A percentile compares a stretch with the other conserved stretches of the same genome.
Conservation (phyloP, 495 filamentous ascomycete species). For the Trichoderma reesei region DNA sequence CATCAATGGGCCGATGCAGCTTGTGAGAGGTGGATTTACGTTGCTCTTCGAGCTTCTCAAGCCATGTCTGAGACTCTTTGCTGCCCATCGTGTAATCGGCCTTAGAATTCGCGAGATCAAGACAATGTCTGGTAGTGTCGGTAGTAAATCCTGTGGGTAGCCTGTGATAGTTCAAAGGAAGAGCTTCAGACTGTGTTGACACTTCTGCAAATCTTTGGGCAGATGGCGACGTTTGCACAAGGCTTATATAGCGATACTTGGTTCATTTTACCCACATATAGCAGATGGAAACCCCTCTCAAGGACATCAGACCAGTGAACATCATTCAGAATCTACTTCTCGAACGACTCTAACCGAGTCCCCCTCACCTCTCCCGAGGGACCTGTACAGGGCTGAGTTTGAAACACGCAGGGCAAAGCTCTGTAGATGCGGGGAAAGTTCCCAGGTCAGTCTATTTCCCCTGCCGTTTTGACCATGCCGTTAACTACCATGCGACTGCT, state of each 20-base stretch:
- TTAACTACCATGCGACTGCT: not conserved
- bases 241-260: not conserved
- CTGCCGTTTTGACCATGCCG: not conserved
- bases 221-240: not conserved
- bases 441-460: not conserved
- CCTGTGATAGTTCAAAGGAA: not conserved
- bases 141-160: not conserved
- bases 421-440: not conserved
- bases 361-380: not conserved
- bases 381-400: not conserved
- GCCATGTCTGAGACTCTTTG: slow-evolving; percentile 14
- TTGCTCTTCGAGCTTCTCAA: slow-evolving; percentile 21
- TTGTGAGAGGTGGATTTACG: slow-evolving; percentile 12
- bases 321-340: too few relatives aligned
- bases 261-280: too few relatives aligned
- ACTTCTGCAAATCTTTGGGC: not conserved
- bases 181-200: not conserved
- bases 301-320: too few relatives aligned
- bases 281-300: too few relatives aligned
- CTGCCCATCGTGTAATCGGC: slow-evolving; percentile 1
- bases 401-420: not conserved
- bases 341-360: too few relatives aligned
- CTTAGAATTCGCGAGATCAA: too few relatives aligned
- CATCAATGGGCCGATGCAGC: not conserved
- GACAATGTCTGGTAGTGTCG: not conserved